A percentile compares a stretch with the other conserved stretches of the same genome.
Conservation (phyloP, 495 filamentous ascomycete species). For the Penicillium paradoxum region DNA sequence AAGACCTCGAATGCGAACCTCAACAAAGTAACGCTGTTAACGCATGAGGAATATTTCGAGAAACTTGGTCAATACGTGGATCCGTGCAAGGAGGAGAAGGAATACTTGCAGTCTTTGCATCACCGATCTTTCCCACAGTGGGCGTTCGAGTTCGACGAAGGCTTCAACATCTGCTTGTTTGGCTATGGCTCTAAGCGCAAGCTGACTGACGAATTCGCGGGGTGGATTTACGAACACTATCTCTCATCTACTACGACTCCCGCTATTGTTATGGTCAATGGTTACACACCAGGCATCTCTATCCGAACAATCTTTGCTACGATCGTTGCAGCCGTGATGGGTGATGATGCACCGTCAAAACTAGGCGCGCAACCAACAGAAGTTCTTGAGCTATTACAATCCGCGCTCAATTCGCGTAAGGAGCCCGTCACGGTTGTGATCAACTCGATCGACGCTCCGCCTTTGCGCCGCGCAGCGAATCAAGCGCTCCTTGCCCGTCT, state of each 20-base stretch:
- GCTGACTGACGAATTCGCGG: slow-evolving; percentile 72
- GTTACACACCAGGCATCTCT: slow-evolving; percentile 71
- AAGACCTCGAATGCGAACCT: slow-evolving; percentile 88
- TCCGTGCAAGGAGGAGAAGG: slow-evolving; percentile 64
- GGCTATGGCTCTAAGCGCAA: slow-evolving; percentile 85
- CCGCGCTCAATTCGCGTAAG: slow-evolving; percentile 47
- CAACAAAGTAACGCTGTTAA: slow-evolving; percentile 67
- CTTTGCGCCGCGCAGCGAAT: slow-evolving; percentile 63
- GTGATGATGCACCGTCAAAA: slow-evolving; percentile 49
- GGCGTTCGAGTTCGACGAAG: slow-evolving; percentile 83
- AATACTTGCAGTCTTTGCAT: slow-evolving; percentile 70
- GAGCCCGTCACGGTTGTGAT: slow-evolving; percentile 63
- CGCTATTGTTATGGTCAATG: slow-evolving; percentile 81
- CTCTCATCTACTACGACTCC: slow-evolving; percentile 31
- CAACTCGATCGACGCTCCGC: slow-evolving; percentile 76
- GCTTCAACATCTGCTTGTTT: slow-evolving; percentile 87
- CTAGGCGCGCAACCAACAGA: slow-evolving; percentile 60
- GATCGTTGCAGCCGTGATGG: slow-evolving; percentile 60
- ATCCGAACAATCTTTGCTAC: slow-evolving; percentile 75
- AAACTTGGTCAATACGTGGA: slow-evolving; percentile 61
- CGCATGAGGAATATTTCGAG: slow-evolving; percentile 86
- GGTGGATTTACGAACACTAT: slow-evolving; percentile 55
- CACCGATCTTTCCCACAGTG: slow-evolving; percentile 82
- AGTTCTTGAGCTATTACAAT: slow-evolving; percentile 58
- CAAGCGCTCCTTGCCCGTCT: slow-evolving; percentile 74